Evolutionary conservation across 495 filamentous ascomycete genomes (phyloP).

Genomic region (Penicillium riverlandense): DNA sequence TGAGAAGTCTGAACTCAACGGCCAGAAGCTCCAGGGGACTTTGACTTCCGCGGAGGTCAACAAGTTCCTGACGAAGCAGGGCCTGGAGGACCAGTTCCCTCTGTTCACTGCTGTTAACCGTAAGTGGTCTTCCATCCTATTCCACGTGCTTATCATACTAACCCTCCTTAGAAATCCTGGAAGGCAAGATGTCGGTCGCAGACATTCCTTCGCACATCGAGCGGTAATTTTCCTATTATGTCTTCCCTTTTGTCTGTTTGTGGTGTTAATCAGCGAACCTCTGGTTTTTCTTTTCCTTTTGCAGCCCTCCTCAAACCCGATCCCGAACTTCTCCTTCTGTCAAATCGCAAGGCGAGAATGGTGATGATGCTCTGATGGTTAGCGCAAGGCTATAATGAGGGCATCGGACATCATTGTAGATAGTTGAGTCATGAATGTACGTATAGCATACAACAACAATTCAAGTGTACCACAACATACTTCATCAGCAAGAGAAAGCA

Average conservation of each 20-base stretch:
- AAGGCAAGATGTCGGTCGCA: slow-evolving; percentile 34
- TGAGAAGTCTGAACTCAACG: slow-evolving; percentile 85
- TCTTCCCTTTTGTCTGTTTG: slow-evolving; percentile 10
- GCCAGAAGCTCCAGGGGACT: slow-evolving; percentile 94
- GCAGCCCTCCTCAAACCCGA: slow-evolving; percentile 16
- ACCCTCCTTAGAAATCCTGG: slow-evolving; percentile 27
- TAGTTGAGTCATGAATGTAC: not conserved
- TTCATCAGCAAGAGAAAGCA: no score
- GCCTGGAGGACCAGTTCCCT: slow-evolving; percentile 77
- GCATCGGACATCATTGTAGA: not conserved
- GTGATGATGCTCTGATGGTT: slow-evolving; percentile 12
- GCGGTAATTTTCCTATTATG: slow-evolving; percentile 26
- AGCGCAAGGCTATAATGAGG: slow-evolving; percentile 15
- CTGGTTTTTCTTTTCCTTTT: slow-evolving; percentile 8
- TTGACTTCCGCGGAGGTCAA: slow-evolving; percentile 88
- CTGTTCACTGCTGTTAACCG: slow-evolving; percentile 79
- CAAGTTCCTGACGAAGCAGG: slow-evolving; percentile 71
- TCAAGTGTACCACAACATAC: no score
- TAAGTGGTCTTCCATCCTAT: slow-evolving; percentile 16
- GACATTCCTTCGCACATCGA: slow-evolving; percentile 39
- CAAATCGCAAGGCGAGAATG: slow-evolving; percentile 9
- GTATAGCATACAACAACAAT: no score
- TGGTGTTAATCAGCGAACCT: slow-evolving; percentile 25
- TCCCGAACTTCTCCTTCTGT: slow-evolving; percentile 9
- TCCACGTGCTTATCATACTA: slow-evolving; percentile 2